Percentiles rank a stretch among this genome's conserved stretches.
Conservation (phyloP, 176 grass and related monocot species). For the Carex parvula region DNA sequence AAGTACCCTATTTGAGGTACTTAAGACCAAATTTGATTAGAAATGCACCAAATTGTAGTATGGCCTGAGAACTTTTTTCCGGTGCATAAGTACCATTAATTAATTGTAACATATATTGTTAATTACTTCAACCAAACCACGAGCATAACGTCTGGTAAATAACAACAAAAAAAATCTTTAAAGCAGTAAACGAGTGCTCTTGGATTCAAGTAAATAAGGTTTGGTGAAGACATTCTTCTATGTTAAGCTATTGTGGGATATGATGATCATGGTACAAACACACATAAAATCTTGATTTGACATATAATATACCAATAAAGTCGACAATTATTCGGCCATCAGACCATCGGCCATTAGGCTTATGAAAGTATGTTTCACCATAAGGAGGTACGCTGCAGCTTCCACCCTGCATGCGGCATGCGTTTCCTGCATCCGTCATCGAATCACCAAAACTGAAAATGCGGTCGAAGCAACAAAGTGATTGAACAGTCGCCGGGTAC, state of each 20-base stretch:
- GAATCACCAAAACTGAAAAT: conserved; percentile 29
- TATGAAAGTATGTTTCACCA: conserved; percentile 22
- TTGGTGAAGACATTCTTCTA: neutral
- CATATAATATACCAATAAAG: conserved; percentile 9
- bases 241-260: neutral
- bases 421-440: neutral
- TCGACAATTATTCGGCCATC: conserved; percentile 22
- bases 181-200: too few species aligned
- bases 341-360: neutral
- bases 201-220: neutral
- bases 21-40: too few species aligned
- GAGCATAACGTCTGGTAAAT: too few species aligned
- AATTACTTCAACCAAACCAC: too few species aligned
- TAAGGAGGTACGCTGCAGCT: neutral
- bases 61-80: too few species aligned
- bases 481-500: neutral
- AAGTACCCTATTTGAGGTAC: too few species aligned
- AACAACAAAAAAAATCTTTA: too few species aligned
- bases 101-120: too few species aligned
- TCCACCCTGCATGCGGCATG: neutral
- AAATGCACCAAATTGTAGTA: too few species aligned
- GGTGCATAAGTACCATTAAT: too few species aligned
- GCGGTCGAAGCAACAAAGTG: conserved; percentile 13
- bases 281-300: neutral
- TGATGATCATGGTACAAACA: neutral